Evolutionary conservation across 305 asterid species (phyloP), one percentile per base, ranked within the genome.

Genomic region (Ilex paraguariensis): DNA sequence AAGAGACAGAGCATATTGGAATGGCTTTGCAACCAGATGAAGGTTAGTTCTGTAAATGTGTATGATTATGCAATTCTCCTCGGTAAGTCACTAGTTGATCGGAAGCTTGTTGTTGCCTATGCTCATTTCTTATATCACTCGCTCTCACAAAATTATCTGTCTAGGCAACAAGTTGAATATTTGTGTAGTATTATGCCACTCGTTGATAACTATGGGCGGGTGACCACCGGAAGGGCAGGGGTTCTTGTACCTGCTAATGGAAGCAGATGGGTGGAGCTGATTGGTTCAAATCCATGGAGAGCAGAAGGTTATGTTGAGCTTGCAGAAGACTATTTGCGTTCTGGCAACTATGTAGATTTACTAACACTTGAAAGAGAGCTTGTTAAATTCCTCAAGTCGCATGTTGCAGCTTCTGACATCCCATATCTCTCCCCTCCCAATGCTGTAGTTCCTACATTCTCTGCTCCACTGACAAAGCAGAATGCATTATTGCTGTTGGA

Each of bases 271-370:
- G 56, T 69, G 49, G 68, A 69, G 69, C 57, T 76, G 58, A 68
- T 76, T 62, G 81, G 73, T 58, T 72, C 75, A 49, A 76, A 72
- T 61, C 78, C 78, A 13, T 76, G 78, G 81, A 76, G 64, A 65
- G 15, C 44, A 21, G 28, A 21, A 42, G 73, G 62, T 59, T 76
- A 61, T 45, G 61, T 72, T 68, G 81, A 72, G 64, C 73, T 76
- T 8, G 78, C 73, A 53, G 75, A 69, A 55, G 75, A 65, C 31
- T 76, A 76, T 52, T 40, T 72, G 67, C 56, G 56, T 39, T 66
- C 75, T 10, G 59, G 72, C 17, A 7, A 14, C 33, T 50, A 65
- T 65, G 77, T 72, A 60, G 81, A 72, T 62, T 39, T 54, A 54
- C n/a, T 9, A 54, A 61, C 62, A 44, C 31, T 57, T 32, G 66